Evolutionary conservation across 371 early-diverging fungal species (phyloP).

Genomic region (Mycotypha africana): DNA sequence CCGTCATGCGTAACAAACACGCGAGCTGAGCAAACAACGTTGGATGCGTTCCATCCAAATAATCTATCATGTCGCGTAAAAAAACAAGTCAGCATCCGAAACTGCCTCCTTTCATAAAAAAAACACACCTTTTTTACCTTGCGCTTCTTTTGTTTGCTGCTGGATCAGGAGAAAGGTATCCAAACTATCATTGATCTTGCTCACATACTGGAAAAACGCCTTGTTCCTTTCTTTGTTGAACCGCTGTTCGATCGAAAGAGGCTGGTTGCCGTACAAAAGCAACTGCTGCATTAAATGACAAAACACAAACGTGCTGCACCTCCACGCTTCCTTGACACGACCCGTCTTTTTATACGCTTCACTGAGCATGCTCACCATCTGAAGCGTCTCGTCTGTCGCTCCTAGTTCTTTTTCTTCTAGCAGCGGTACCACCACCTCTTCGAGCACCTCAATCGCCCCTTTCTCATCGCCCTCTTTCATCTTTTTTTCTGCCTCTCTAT

Average conservation of each 20-base stretch:
- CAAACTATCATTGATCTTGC: constrained; percentile 7
- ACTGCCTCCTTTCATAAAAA: too few species aligned
- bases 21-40: too few species aligned
- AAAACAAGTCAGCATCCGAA: too few species aligned
- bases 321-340: constrained; percentile 26
- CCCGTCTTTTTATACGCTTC: constrained; percentile 23
- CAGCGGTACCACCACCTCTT: constrained; percentile 10
- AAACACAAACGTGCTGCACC: constrained; percentile 21
- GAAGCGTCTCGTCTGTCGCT: constrained; percentile 11
- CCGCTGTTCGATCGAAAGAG: background rate
- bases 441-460: constrained; percentile 41
- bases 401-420: constrained; percentile 12
- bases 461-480: constrained; percentile 35
- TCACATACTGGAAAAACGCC: constrained; percentile 19
- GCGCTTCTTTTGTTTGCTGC: too few species aligned
- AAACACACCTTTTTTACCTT: too few species aligned
- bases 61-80: too few species aligned
- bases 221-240: constrained; percentile 21
- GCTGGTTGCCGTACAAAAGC: constrained; percentile 20
- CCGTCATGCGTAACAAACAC: constrained; percentile 17
- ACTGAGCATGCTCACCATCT: constrained; percentile 11
- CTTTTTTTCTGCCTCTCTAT: constrained; percentile 34
- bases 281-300: constrained; percentile 15
- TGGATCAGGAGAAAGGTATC: too few species aligned
- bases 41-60: too few species aligned